Percentiles rank a stretch among this genome's conserved stretches.
These are phyloP conservation scores for Triticum turgidum DNA, from an alignment of 176 grass and related monocot species.

Conservation along the genomic window DNA sequence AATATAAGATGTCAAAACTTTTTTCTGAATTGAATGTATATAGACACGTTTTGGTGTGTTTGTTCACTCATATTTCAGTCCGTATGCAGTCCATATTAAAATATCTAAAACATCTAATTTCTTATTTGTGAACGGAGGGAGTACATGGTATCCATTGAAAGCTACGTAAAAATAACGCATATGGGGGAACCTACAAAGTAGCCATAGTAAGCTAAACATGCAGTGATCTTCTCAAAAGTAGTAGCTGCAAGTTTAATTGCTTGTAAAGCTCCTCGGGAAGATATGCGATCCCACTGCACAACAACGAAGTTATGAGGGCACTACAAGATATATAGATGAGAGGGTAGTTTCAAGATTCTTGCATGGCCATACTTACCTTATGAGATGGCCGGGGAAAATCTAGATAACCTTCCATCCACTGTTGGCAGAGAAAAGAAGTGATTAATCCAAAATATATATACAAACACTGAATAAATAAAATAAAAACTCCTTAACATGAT, in stretches of 20 bases:
- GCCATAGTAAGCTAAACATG: not conserved
- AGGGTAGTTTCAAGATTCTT: not conserved
- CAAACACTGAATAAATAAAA: not conserved
- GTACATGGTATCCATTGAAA: not conserved
- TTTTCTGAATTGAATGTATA: no score
- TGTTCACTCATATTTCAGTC: no score
- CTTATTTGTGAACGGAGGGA: no score
- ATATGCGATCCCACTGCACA: not conserved
- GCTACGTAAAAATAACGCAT: not conserved
- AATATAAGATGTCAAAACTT: not conserved
- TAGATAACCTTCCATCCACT: conserved; percentile 1
- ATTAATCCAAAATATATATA: not conserved
- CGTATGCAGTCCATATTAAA: no score
- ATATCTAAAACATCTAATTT: not conserved
- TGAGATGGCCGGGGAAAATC: not conserved
- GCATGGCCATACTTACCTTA: not conserved
- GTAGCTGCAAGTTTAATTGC: not conserved
- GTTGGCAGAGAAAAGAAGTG: not conserved
- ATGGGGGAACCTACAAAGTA: not conserved
- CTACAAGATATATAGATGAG: not conserved
- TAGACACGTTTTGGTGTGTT: no score
- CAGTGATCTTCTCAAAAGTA: not conserved
- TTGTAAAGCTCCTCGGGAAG: not conserved
- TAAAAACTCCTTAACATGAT: not conserved
- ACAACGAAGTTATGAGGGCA: not conserved